These are phyloP conservation scores for Gentiana dahurica DNA, from an alignment of 257 asterid species.

Conservation along the genomic window DNA sequence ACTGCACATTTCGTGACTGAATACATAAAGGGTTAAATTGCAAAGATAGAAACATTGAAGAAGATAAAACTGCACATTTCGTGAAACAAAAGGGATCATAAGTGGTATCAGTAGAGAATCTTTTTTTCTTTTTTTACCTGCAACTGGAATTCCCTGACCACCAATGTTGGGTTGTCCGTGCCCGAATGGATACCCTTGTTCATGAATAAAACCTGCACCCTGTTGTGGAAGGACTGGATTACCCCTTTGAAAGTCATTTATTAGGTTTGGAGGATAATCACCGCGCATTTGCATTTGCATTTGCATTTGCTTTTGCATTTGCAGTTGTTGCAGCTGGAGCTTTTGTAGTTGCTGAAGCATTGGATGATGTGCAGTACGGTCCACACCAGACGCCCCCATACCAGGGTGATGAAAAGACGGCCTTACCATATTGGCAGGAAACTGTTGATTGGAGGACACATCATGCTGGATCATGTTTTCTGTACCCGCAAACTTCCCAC, in stretches of 20 bases:
- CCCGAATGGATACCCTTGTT: slow-evolving; percentile 51
- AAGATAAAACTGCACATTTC: neutral
- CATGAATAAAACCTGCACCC: slow-evolving; percentile 42
- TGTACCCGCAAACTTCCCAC: slow-evolving; percentile 43
- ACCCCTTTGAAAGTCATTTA: slow-evolving; percentile 39
- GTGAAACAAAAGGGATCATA: neutral
- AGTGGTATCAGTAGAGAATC: neutral
- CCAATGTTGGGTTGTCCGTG: slow-evolving; percentile 39
- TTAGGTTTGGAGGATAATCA: slow-evolving; percentile 32
- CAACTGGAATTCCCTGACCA: slow-evolving; percentile 41
- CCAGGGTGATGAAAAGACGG: slow-evolving; percentile 53
- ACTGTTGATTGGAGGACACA: slow-evolving; percentile 39
- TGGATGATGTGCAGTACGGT: slow-evolving; percentile 44
- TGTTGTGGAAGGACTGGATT: slow-evolving; percentile 44
- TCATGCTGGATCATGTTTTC: slow-evolving; percentile 36
- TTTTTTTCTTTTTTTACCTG: slow-evolving; percentile 30
- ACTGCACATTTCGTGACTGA: no score
- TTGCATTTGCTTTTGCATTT: slow-evolving; percentile 54
- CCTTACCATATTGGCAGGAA: slow-evolving; percentile 31
- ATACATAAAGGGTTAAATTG: neutral
- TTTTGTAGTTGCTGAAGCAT: slow-evolving; percentile 26
- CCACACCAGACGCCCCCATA: slow-evolving; percentile 48
- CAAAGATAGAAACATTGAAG: neutral
- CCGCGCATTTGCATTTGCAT: slow-evolving; percentile 59
- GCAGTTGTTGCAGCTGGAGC: no score